These are phyloP conservation scores for Trichoderma atroviride DNA, from an alignment of 2,329 filamentous ascomycete genomes.

Conservation along the genomic window DNA sequence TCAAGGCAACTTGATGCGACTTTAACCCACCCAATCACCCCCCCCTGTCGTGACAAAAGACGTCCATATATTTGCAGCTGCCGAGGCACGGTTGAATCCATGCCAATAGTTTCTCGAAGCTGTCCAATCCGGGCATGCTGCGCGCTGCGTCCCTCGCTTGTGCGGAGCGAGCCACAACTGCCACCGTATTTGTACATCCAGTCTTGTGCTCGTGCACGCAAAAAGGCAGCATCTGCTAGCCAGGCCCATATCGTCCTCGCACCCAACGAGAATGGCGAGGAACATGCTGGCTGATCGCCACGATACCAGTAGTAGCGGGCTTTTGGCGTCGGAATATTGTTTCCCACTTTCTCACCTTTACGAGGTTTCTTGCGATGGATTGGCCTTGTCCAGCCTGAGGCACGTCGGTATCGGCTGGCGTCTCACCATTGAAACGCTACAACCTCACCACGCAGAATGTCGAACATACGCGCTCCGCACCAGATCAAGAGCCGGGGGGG, in stretches of 20 bases:
- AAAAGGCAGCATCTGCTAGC: background rate
- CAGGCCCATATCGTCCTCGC: slow-evolving; percentile 5
- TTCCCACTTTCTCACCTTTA: background rate
- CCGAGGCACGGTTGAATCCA: slow-evolving; percentile 5
- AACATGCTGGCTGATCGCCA: background rate
- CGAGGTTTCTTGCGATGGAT: background rate
- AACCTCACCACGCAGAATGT: slow-evolving; percentile 22
- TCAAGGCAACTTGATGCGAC: slow-evolving; percentile 14
- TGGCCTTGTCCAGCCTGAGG: background rate
- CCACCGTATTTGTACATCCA: background rate
- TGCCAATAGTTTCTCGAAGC: slow-evolving; percentile 20
- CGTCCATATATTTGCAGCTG: background rate
- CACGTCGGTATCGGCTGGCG: slow-evolving; percentile 15
- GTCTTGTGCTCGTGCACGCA: background rate
- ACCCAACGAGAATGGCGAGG: slow-evolving; percentile 7
- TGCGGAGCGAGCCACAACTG: background rate
- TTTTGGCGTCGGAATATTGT: background rate
- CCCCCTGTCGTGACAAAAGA: slow-evolving; percentile 12
- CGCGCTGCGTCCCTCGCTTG: background rate
- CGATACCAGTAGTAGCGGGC: background rate
- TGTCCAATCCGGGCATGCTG: slow-evolving; percentile 4
- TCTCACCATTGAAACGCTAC: slow-evolving; percentile 28
- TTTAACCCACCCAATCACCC: background rate
- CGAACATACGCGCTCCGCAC: slow-evolving; percentile 18
- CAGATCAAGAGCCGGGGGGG: background rate